These are phyloP conservation scores for Juglanconis sp. DNA, from an alignment of 2,329 filamentous ascomycete species.

Conservation along the genomic window DNA sequence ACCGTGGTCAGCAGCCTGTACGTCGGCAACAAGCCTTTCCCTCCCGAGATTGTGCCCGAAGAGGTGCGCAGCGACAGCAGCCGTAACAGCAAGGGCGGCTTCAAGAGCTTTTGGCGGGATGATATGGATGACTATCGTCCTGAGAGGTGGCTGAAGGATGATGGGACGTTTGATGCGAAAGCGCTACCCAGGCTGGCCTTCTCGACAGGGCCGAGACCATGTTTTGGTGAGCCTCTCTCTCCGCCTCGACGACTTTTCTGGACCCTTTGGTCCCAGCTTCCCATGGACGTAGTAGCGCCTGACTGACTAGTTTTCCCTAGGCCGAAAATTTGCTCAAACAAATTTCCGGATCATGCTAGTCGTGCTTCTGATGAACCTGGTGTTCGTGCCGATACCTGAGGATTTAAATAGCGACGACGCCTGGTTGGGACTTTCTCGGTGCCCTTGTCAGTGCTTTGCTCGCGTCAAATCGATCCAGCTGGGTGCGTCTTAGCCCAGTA, in stretches of 20 bases:
- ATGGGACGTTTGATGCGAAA: conserved; percentile 11
- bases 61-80: conserved; percentile 3
- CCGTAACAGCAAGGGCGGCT: neutral
- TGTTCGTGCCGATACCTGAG: conserved; percentile 21
- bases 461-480: neutral
- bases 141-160: conserved; percentile 11
- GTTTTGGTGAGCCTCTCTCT: conserved; percentile 3
- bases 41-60: neutral
- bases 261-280: too few species aligned
- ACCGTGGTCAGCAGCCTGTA: conserved; percentile 14
- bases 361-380: conserved; percentile 21
- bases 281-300: neutral
- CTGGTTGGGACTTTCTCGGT: conserved; percentile 4
- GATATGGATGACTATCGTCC: conserved; percentile 5
- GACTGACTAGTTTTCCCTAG: conserved; percentile 3
- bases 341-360: conserved; percentile 23
- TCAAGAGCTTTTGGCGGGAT: conserved; percentile 6
- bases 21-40: conserved; percentile 11
- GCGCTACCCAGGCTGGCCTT: conserved; percentile 11
- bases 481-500: neutral
- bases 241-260: neutral
- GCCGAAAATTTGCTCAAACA: conserved; percentile 22
- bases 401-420: conserved; percentile 9
- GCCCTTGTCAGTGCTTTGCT: conserved; percentile 12
- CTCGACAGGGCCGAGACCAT: neutral